phyloP scores from a whole-genome alignment of 805 yeast genomes.

The Saccharomycopsis capsularis region DNA sequence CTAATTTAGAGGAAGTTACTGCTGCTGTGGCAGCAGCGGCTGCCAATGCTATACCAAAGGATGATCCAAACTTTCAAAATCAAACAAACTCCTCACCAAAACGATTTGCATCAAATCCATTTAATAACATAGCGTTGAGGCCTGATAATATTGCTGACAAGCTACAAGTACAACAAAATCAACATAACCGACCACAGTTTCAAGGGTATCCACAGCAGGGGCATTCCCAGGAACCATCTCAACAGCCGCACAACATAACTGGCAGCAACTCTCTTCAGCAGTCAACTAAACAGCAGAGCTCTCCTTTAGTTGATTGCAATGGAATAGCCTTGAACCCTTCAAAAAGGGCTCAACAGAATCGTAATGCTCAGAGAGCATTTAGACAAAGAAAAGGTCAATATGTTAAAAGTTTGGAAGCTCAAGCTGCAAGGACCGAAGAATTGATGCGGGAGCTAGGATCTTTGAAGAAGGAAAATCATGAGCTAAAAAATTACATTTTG shows the following conservation, averaged over 20 bases:
- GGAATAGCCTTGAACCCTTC: conserved; percentile 33
- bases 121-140: too few species aligned
- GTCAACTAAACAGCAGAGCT: neutral
- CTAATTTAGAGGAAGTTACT: conserved; percentile 24
- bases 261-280: too few species aligned
- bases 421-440: conserved; percentile 56
- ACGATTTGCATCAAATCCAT: neutral
- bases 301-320: neutral
- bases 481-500: conserved; percentile 64
- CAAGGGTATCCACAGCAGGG: neutral
- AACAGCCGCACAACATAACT: neutral
- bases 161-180: neutral
- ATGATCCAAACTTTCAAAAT: too few species aligned
- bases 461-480: conserved; percentile 63
- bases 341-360: conserved; percentile 86
- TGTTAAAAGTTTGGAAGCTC: conserved; percentile 70
- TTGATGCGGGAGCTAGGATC: conserved; percentile 58
- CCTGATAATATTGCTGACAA: too few species aligned
- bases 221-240: neutral
- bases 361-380: conserved; percentile 89
- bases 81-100: neutral
- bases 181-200: neutral
- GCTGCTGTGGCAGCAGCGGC: conserved; percentile 36
- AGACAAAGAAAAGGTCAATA: conserved; percentile 77
- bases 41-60: too few species aligned